These are phyloP conservation scores for Nannochloris sp. DNA, from an alignment of 139 green algal genomes.

Conservation along the genomic window DNA sequence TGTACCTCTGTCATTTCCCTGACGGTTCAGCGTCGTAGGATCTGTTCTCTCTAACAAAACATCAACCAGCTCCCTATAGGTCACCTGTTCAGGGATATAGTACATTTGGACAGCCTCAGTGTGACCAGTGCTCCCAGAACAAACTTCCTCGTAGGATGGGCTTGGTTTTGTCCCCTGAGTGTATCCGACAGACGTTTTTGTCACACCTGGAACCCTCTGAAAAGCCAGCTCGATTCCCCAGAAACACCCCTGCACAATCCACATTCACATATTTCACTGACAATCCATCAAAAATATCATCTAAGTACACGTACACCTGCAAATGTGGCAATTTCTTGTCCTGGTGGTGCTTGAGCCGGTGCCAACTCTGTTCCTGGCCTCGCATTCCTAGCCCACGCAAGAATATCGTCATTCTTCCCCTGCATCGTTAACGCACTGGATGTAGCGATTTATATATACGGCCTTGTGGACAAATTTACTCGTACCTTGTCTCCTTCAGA, in stretches of 20 bases:
- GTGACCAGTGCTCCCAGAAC: conserved; percentile 71
- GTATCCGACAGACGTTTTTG: conserved; percentile 62
- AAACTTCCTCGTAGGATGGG: conserved; percentile 79
- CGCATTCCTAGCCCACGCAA: conserved; percentile 27
- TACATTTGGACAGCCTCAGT: conserved; percentile 58
- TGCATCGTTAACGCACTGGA: conserved; percentile 3
- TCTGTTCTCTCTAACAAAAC: conserved; percentile 62
- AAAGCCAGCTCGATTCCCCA: conserved; percentile 70
- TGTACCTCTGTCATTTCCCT: conserved; percentile 64
- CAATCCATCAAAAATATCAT: background rate
- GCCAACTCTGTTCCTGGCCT: conserved; percentile 37
- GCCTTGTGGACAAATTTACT: too few relatives aligned
- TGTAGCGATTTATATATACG: too few relatives aligned
- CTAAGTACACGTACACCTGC: conserved; percentile 18
- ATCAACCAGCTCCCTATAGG: conserved; percentile 59
- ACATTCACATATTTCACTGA: background rate
- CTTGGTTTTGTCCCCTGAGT: conserved; percentile 41
- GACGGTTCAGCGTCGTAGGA: conserved; percentile 66
- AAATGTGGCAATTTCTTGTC: conserved; percentile 48
- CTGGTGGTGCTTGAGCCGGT: conserved; percentile 32
- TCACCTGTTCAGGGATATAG: conserved; percentile 59
- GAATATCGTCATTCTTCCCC: conserved; percentile 37
- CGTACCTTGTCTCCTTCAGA: background rate
- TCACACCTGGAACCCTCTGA: conserved; percentile 65
- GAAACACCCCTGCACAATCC: conserved; percentile 60